These are phyloP conservation scores for Suillus luteus DNA, from an alignment of 768 basidiomycete genomes.

Conservation along the genomic window DNA sequence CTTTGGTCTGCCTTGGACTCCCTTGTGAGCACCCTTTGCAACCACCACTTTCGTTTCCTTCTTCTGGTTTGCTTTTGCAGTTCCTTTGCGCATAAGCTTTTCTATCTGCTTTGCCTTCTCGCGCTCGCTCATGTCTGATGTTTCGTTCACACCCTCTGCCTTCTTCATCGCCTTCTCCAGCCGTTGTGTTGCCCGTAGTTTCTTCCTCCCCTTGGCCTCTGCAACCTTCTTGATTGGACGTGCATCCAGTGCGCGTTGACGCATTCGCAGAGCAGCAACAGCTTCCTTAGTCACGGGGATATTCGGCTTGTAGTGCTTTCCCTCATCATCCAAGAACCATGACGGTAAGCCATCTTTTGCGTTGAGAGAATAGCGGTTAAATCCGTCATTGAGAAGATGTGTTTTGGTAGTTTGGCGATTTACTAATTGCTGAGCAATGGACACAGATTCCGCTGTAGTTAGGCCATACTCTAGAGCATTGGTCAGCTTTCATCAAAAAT, in stretches of 20 bases:
- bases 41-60: conserved; percentile 87
- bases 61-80: conserved; percentile 64
- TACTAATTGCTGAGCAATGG: conserved; percentile 86
- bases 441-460: conserved; percentile 85
- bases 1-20: conserved; percentile 89
- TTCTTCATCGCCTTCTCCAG: conserved; percentile 94
- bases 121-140: conserved; percentile 87
- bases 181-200: conserved; percentile 80
- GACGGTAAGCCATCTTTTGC: conserved; percentile 89
- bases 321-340: conserved; percentile 98
- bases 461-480: conserved; percentile 69
- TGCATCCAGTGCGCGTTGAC: conserved; percentile 92
- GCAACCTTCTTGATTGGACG: conserved; percentile 99
- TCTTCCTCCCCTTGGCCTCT: conserved; percentile 97
- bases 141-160: conserved; percentile 89
- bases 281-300: conserved; percentile 98
- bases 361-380: conserved; percentile 90
- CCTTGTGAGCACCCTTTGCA: conserved; percentile 87
- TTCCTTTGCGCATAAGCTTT: conserved; percentile 84
- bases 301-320: conserved; percentile 90
- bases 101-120: conserved; percentile 95
- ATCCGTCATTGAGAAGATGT: conserved; percentile 90
- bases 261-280: conserved; percentile 77
- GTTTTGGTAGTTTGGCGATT: conserved; percentile 90
- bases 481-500: conserved; percentile 9